phyloP scores from a whole-genome alignment of 768 basidiomycete genomes.

The Hypholoma sublateritium region DNA sequence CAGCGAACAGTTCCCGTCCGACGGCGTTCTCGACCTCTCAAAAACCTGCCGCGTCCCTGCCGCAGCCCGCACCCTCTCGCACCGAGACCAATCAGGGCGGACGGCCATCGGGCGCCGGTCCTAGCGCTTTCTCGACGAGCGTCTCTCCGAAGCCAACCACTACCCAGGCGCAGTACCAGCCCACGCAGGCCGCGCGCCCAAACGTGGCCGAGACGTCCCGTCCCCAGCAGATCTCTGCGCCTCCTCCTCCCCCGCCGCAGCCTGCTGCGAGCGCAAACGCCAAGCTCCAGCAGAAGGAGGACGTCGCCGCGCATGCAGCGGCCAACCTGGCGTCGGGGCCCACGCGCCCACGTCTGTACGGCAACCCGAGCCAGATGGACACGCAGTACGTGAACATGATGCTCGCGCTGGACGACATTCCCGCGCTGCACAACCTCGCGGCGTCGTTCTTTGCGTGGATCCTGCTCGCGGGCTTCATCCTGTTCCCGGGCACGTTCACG shows the following conservation, averaged over 20 bases:
- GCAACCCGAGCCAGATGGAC: conserved; percentile 32
- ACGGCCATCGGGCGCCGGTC: not conserved
- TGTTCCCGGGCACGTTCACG: conserved; percentile 63
- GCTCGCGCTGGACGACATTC: conserved; percentile 58
- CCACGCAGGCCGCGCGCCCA: not conserved
- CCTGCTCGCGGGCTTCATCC: conserved; percentile 58
- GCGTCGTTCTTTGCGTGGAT: conserved; percentile 65
- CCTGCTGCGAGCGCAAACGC: conserved; percentile 4
- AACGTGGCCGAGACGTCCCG: not conserved
- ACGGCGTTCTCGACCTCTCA: not conserved
- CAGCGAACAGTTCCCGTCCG: not conserved
- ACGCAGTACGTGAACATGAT: conserved; percentile 64
- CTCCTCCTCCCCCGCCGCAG: not conserved
- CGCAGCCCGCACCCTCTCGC: not conserved
- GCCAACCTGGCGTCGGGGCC: conserved; percentile 4
- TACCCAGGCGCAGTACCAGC: not conserved
- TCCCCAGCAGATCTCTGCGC: not conserved
- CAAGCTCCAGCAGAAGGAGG: conserved; percentile 1
- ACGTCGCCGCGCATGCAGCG: conserved; percentile 1
- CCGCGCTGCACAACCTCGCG: conserved; percentile 45
- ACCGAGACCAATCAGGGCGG: not conserved
- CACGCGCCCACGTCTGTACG: conserved; percentile 17
- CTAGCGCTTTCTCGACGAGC: not conserved
- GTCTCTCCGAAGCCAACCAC: not conserved
- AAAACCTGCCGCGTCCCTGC: not conserved